These are phyloP conservation scores for Neonectria sp. DNA, from an alignment of 2,329 filamentous ascomycete genomes.

Conservation along the genomic window DNA sequence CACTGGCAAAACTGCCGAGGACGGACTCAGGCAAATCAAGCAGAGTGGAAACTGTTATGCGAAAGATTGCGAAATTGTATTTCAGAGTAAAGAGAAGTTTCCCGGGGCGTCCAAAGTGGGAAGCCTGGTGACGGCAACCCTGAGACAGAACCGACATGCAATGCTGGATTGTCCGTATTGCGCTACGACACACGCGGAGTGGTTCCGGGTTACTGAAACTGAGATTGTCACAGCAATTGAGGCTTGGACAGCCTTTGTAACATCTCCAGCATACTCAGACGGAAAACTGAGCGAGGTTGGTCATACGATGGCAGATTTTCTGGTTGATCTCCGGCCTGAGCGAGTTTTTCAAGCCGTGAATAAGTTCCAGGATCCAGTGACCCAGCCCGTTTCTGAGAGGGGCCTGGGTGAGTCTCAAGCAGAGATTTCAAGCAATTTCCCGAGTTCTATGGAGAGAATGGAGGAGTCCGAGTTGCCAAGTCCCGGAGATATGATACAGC, in stretches of 20 bases:
- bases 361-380: neutral
- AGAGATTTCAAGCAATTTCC: neutral
- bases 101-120: neutral
- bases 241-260: constrained; percentile 1
- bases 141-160: neutral
- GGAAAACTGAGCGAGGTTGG: neutral
- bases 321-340: neutral
- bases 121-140: neutral
- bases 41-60: neutral
- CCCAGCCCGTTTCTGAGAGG: neutral
- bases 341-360: neutral
- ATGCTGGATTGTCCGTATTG: neutral
- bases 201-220: neutral
- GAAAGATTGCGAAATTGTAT: neutral
- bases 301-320: neutral
- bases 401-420: neutral
- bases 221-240: neutral
- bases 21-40: neutral
- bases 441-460: too few relatives aligned
- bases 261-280: neutral
- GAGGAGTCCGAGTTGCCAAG: too few relatives aligned
- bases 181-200: neutral
- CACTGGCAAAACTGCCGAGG: neutral
- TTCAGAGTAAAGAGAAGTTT: neutral
- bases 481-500: too few relatives aligned